Conservation (phyloP, 495 filamentous ascomycete genomes). For the Daldinia childiae region DNA sequence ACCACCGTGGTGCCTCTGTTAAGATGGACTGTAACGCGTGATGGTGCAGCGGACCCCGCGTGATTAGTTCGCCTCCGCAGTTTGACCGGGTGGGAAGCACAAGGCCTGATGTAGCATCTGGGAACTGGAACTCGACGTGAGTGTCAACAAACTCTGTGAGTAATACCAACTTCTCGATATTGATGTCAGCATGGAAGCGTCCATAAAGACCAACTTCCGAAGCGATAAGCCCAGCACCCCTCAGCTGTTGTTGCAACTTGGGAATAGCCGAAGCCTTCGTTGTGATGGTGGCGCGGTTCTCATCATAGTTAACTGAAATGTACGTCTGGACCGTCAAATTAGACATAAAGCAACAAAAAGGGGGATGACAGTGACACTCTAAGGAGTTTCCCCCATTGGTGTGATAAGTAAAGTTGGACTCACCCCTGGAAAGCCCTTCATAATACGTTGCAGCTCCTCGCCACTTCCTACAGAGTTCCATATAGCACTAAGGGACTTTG, state of each 20-base stretch:
- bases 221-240: slow-evolving; percentile 49
- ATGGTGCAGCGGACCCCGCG: slow-evolving; percentile 44
- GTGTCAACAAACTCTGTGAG: slow-evolving; percentile 43
- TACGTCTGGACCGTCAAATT: slow-evolving; percentile 49
- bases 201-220: slow-evolving; percentile 50
- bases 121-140: slow-evolving; percentile 49
- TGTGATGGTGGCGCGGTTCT: slow-evolving; percentile 52
- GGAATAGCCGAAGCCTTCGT: slow-evolving; percentile 39
- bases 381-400: neutral
- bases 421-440: slow-evolving; percentile 34
- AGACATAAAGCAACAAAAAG: neutral
- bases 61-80: slow-evolving; percentile 28
- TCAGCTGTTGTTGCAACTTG: slow-evolving; percentile 46
- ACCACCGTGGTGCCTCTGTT: slow-evolving; percentile 55
- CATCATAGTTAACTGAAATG: slow-evolving; percentile 56
- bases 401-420: slow-evolving; percentile 6
- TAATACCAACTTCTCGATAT: slow-evolving; percentile 22
- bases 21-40: slow-evolving; percentile 54
- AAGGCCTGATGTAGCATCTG: slow-evolving; percentile 47
- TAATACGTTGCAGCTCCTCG: slow-evolving; percentile 21
- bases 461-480: slow-evolving; percentile 23
- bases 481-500: slow-evolving; percentile 33
- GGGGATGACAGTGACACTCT: neutral
- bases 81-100: slow-evolving; percentile 41
- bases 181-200: slow-evolving; percentile 48